Conservation (phyloP, 192 early-diverging fungal genomes). For the Entophlyctis helioformis region DNA sequence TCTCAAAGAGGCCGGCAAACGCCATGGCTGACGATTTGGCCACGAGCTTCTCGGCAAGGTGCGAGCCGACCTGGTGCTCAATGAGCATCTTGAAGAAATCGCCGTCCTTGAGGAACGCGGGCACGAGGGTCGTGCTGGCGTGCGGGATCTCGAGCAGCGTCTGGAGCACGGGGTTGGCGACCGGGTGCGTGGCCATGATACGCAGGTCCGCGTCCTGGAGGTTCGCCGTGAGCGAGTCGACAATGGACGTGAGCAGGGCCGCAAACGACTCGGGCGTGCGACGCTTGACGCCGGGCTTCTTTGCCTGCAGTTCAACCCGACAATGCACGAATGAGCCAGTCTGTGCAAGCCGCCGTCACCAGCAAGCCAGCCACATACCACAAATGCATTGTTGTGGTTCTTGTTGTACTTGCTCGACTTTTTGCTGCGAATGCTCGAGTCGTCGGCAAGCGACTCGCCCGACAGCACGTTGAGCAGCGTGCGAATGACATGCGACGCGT, state of each 20-base stretch:
- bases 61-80: conserved; percentile 62
- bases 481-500: conserved; percentile 66
- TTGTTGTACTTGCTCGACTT: conserved; percentile 46
- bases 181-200: conserved; percentile 44
- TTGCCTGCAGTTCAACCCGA: no score
- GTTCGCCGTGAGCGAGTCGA: conserved; percentile 22
- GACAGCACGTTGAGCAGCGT: conserved; percentile 55
- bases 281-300: no score
- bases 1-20: conserved; percentile 53
- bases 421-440: conserved; percentile 55
- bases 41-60: conserved; percentile 61
- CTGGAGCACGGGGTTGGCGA: conserved; percentile 75
- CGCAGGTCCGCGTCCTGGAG: conserved; percentile 41
- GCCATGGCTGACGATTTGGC: conserved; percentile 28
- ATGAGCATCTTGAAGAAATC: conserved; percentile 38
- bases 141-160: conserved; percentile 11
- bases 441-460: conserved; percentile 42
- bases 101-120: conserved; percentile 3
- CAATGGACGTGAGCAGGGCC: no score
- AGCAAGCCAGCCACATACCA: no score
- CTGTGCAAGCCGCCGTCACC: no score
- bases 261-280: no score
- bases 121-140: no score
- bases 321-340: no score
- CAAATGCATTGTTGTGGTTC: conserved; percentile 23